Base-by-base conservation (phyloP, 345 rosid species). In the Murraya paniculata region DNA sequence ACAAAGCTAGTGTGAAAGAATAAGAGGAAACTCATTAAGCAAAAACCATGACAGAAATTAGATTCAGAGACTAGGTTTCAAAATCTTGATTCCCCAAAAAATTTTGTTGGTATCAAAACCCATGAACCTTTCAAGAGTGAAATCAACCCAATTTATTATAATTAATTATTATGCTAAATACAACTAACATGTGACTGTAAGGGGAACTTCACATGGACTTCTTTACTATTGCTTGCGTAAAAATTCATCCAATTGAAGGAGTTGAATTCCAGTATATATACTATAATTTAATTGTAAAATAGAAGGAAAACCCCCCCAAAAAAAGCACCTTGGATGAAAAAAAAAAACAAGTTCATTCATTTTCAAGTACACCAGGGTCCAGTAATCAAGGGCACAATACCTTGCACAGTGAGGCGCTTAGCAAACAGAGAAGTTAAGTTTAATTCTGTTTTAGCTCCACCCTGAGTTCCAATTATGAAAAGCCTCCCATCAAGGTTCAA, bases 391-490 rank as follows among this genome's bases (percentile, higher is more conserved):
- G 48, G 27, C 33, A 45, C 31, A 24, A 66, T 85, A 94, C 98
- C 98, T 93, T 93, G 95, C 79, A 95, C 93, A 1, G 97, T 93
- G 84, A 88, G 90, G 64, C 98, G 95, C 83, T 87, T 93, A 13
- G 93, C 89, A 33, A 90, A 88, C 73, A 95, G 64, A 60, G 89
- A 78, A 60, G 76, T 74, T 11, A 95, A 78, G 72, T 91, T 90
- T 64, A 91, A 76, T 81, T 93, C 92, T 0, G 97, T 86, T 48
- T 77, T 83, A 5, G 86, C 84, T 77, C 98, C 98, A 74, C 94
- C 86, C 90, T 88, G 90, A 76, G 71, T 28, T 56, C 98, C 98
- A 62, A 93, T 88, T 64, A 95, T 78, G 79, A 89, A 95, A 76
- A 95, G 93, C 86, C 98, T 91, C 69, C 98, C 98, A 77, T 90